Percentiles rank a stretch among this genome's conserved stretches.
These are phyloP conservation scores for Oryza nivara DNA, from an alignment of 176 grass and related monocot species.

Conservation along the genomic window DNA sequence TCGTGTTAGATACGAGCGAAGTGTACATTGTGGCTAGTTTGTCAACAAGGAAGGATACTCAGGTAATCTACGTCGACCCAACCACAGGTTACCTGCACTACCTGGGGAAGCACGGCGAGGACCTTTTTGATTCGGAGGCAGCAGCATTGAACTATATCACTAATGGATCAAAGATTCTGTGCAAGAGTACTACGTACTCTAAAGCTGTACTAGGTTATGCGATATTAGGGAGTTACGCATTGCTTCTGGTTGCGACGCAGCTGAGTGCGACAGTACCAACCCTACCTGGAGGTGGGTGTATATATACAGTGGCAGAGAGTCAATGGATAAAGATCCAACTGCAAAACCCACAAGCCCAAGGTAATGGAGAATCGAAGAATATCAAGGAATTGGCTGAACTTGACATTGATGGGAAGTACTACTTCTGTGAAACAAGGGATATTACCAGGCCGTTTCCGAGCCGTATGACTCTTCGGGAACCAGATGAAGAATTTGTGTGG, in stretches of 20 bases:
- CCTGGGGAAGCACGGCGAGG: conserved; percentile 62
- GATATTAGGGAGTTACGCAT: conserved; percentile 63
- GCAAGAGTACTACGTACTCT: conserved; percentile 65
- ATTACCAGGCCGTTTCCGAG: conserved; percentile 89
- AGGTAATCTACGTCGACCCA: conserved; percentile 84
- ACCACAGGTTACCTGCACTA: conserved; percentile 77
- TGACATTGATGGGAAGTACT: conserved; percentile 97
- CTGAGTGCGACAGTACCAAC: conserved; percentile 55
- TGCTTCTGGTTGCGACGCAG: conserved; percentile 86
- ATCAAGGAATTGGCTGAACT: conserved; percentile 75
- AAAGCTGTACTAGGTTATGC: conserved; percentile 83
- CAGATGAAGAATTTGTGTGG: conserved; percentile 93
- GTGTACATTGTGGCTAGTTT: conserved; percentile 84
- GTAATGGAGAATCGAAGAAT: conserved; percentile 82
- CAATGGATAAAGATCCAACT: conserved; percentile 91
- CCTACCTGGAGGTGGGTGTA: conserved; percentile 81
- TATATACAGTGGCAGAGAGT: conserved; percentile 76
- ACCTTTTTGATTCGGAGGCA: conserved; percentile 72
- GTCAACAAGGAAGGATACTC: conserved; percentile 61
- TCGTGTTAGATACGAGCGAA: conserved; percentile 68
- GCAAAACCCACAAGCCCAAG: conserved; percentile 82
- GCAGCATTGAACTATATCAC: conserved; percentile 83
- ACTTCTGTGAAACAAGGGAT: conserved; percentile 96
- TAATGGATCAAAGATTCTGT: conserved; percentile 68
- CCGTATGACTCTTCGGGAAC: conserved; percentile 55